Evolutionary conservation across 257 asterid species (phyloP), one percentile per base, ranked within the genome.

Genomic region (Parsonsia alboflavescens): DNA sequence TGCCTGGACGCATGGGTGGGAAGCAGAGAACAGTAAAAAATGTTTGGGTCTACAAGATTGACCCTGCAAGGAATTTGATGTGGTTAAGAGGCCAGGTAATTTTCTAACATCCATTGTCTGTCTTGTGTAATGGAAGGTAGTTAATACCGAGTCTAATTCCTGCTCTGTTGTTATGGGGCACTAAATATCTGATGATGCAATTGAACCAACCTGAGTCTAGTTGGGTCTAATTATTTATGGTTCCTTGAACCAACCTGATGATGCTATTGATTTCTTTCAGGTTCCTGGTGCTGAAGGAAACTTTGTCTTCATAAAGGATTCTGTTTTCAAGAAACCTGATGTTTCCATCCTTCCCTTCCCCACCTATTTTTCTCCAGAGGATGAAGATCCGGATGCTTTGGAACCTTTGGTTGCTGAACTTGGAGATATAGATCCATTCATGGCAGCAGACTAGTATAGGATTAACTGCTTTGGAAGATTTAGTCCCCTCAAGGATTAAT

Each of bases 1-100:
- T 94, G 97, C 93, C 97, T 72, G 98, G 97, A 48, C 96, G 89
- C 83, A 92, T 92, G 99, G 99, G 99, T 48, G 92, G 85, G 58
- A 91, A 76, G 75, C 97, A 88, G 87, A 79, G 87, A 84, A 94
- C 98, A 5, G 97, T 92, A 16, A 89, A 94, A 82, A 94, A 89
- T 76, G 93, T 94, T 67, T 94, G 97, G 97, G 80, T 94, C 75
- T 92, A 89, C 88, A 94, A 91, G 86, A 83, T 94, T 69, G 97
- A 94, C 69, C 97, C 98, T 26, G 93, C 97, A 68, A 89, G 97
- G 86, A 94, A 90, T 85, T 73, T 94, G 81, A 72, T 94, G 86
- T 92, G 98, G 98, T 97, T 94, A 66, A 87, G 83, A 81, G 97
- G 97, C 91, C 98, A 94, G 86, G 98, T 92, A 89, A 46, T 80